Conservation (phyloP, 208 protist species). For the Wallacemonas sp. region DNA sequence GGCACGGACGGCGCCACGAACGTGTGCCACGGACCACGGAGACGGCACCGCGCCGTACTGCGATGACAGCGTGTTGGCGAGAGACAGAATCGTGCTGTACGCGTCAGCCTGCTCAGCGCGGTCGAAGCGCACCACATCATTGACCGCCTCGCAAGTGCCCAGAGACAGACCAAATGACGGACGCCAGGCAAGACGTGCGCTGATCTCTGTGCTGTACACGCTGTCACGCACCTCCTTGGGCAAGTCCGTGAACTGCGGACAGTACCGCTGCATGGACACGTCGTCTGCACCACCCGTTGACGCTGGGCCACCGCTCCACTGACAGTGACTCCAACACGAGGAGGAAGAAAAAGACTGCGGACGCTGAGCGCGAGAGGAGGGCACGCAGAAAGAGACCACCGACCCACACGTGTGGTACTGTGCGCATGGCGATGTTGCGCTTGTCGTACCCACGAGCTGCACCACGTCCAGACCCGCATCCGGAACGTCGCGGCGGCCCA, state of each 20-base stretch:
- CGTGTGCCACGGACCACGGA: background rate
- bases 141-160: background rate
- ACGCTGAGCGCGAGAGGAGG: too few species aligned
- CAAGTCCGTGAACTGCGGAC: background rate
- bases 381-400: too few species aligned
- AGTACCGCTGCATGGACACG: too few species aligned
- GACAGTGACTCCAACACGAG: background rate
- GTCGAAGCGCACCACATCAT: background rate
- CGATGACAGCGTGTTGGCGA: background rate
- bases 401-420: background rate
- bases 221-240: background rate
- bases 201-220: background rate
- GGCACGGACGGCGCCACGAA: background rate
- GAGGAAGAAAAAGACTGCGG: too few species aligned
- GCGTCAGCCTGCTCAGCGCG: background rate
- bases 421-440: background rate
- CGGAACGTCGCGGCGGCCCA: background rate
- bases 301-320: background rate
- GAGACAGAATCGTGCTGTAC: background rate
- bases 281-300: too few species aligned
- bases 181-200: background rate
- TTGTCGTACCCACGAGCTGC: slow-evolving; percentile 1
- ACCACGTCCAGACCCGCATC: background rate
- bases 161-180: slow-evolving; percentile 1
- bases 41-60: slow-evolving; percentile 1